Base-by-base conservation (phyloP, 108 stramenopile species). In the Thalassiosira profunda region DNA sequence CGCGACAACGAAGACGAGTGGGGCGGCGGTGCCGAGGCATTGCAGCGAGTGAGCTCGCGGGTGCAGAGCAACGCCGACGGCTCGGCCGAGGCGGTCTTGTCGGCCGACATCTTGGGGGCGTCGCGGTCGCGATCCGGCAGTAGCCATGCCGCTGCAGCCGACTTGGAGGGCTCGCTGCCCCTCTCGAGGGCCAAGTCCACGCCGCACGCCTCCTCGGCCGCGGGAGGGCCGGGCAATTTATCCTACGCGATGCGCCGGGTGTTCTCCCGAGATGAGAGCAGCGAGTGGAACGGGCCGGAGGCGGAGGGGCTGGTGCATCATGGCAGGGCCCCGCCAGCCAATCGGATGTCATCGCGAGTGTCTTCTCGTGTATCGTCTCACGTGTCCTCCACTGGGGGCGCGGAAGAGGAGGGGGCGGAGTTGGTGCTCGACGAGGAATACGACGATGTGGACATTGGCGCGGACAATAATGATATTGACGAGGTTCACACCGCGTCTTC, bases 331-430 rank as follows among this genome's bases (percentile, higher is more conserved):
- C n/a, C n/a, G n/a, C n/a, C n/a, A n/a, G n/a, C n/a, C n/a, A n/a
- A n/a, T n/a, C n/a, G n/a, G n/a, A n/a, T n/a, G n/a, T n/a, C n/a
- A n/a, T n/a, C n/a, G n/a, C n/a, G n/a, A n/a, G n/a, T n/a, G n/a
- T n/a, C n/a, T n/a, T n/a, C n/a, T 49, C 48, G 48, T 7, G 48
- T 49, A 2, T 49, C 42, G 14, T 12, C 58, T 24, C 58, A 34
- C 41, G 60, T 11, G 60, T 28, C 2, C n/a, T n/a, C n/a, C n/a
- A 23, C 26, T 18, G 25, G n/a, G 0, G 3, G 14, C 1, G 26
- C 29, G 5, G 40, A 44, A 17, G 24, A 41, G 26, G 42, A 14
- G 20, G 60, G 29, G 25, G 44, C 24, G 0, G 60, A 61, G 33
- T 42, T 29, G 28, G 12, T 45, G 23, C n/a, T 61, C 0, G 60